phyloP scores from a whole-genome alignment of 2,329 filamentous ascomycete genomes.

The Microcyclospora pomicola region DNA sequence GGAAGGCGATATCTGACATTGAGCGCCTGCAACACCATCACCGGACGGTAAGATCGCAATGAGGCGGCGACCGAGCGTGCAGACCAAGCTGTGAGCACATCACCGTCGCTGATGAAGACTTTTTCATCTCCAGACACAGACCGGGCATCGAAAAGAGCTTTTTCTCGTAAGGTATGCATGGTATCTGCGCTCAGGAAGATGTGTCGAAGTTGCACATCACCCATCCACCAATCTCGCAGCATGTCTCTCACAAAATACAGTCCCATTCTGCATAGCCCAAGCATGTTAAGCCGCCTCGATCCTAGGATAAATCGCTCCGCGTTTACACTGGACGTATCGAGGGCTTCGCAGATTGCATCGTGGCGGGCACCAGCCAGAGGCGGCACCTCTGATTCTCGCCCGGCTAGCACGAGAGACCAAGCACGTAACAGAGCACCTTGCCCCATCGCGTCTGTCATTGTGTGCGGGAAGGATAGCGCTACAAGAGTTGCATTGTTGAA shows the following conservation, averaged over 20 bases:
- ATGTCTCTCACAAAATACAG: conserved; percentile 18
- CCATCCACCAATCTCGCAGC: not conserved
- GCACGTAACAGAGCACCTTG: conserved; percentile 28
- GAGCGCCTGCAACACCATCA: conserved; percentile 29
- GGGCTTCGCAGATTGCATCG: conserved; percentile 24
- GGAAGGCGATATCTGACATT: conserved; percentile 25
- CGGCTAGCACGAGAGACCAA: conserved; percentile 35
- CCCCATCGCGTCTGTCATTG: conserved; percentile 35
- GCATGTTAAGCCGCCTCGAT: not conserved
- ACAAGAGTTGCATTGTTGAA: conserved; percentile 40
- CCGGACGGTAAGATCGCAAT: conserved; percentile 9
- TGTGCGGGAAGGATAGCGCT: conserved; percentile 34
- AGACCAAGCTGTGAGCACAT: conserved; percentile 33
- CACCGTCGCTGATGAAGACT: conserved; percentile 33
- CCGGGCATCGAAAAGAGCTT: conserved; percentile 1
- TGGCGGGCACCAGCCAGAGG: conserved; percentile 22
- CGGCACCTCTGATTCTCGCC: conserved; percentile 29
- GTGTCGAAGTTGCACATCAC: not conserved
- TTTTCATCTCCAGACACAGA: too few relatives aligned
- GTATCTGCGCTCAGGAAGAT: conserved; percentile 3
- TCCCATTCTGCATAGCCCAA: conserved; percentile 8
- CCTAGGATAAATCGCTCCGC: not conserved
- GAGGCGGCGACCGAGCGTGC: conserved; percentile 17
- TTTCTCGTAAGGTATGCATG: conserved; percentile 2
- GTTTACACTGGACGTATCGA: conserved; percentile 6